Evolutionary conservation across 352 stramenopile species (phyloP).

Genomic region (Phytopythium kandeliae): DNA sequence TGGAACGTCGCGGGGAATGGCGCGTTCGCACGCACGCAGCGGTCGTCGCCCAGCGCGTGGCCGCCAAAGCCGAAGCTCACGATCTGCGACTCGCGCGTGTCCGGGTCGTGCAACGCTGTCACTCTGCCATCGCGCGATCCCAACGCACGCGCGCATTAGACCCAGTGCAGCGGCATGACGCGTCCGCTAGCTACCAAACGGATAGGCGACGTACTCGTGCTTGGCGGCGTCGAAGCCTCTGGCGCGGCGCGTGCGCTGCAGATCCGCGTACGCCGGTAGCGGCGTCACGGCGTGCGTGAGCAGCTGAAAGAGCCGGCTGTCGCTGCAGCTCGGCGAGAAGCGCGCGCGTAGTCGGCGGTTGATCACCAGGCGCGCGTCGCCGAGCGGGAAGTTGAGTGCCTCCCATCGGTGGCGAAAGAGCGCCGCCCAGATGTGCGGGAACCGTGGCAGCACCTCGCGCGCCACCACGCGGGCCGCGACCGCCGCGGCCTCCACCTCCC

Average conservation of each 20-base stretch:
- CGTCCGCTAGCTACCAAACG: too few species aligned
- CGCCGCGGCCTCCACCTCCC: conserved; percentile 47
- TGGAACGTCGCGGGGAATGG: conserved; percentile 56
- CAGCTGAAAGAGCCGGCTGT: conserved; percentile 69
- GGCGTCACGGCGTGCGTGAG: conserved; percentile 56
- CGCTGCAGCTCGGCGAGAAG: conserved; percentile 29
- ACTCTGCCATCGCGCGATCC: conserved; percentile 10
- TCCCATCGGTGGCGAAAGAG: conserved; percentile 60
- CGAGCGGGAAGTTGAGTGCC: conserved; percentile 55
- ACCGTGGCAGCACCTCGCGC: conserved; percentile 34
- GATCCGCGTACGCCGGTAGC: conserved; percentile 58
- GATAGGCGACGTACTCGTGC: conserved; percentile 34
- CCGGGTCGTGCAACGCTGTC: conserved; percentile 16
- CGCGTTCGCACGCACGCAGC: conserved; percentile 66
- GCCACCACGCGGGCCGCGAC: conserved; percentile 37
- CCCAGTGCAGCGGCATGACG: not conserved
- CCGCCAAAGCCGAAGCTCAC: conserved; percentile 49
- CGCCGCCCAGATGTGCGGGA: conserved; percentile 43
- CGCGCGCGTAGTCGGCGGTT: conserved; percentile 25
- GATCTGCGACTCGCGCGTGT: conserved; percentile 23
- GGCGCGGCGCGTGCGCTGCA: conserved; percentile 36
- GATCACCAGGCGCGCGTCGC: conserved; percentile 13
- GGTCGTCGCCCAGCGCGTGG: conserved; percentile 49
- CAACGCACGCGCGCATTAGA: not conserved
- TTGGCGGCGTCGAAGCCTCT: conserved; percentile 26